These are phyloP conservation scores for Neoascochyta sp. DNA, from an alignment of 2,329 filamentous ascomycete species.

Conservation along the genomic window DNA sequence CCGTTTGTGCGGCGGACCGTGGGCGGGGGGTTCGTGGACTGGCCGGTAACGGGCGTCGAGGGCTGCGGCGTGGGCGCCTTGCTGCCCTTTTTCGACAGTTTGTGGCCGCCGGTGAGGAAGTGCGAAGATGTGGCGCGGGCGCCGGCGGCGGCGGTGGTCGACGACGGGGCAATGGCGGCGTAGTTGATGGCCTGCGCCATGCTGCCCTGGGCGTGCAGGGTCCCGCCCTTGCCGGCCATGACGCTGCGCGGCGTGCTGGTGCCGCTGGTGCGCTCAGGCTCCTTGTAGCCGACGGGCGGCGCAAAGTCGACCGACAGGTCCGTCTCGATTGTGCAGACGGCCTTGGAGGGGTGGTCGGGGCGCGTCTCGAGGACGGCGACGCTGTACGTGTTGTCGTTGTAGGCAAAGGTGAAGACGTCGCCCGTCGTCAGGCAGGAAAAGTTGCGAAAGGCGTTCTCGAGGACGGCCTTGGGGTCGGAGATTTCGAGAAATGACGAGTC, in stretches of 20 bases:
- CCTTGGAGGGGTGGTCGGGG: conserved; percentile 78
- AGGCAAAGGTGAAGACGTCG: conserved; percentile 92
- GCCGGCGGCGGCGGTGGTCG: conserved; percentile 61
- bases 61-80: conserved; percentile 64
- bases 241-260: conserved; percentile 77
- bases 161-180: conserved; percentile 76
- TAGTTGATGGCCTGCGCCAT: conserved; percentile 99
- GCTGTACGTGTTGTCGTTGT: conserved; percentile 91
- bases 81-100: conserved; percentile 76
- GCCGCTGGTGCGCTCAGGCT: conserved; percentile 74
- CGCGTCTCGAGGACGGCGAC: conserved; percentile 93
- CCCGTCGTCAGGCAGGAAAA: conserved; percentile 91
- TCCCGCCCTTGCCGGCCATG: conserved; percentile 64
- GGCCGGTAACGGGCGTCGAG: conserved; percentile 60
- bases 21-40: conserved; percentile 42
- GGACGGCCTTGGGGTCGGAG: conserved; percentile 91
- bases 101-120: conserved; percentile 76
- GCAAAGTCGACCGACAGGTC: conserved; percentile 97
- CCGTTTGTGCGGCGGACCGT: conserved; percentile 61
- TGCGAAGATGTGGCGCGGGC: conserved; percentile 66
- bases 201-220: conserved; percentile 78
- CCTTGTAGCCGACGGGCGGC: conserved; percentile 87
- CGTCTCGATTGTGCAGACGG: conserved; percentile 89
- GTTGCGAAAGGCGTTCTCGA: conserved; percentile 94
- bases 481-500: conserved; percentile 93